Conservation (phyloP, 2,329 filamentous ascomycete genomes). For the Claviceps capensis region DNA sequence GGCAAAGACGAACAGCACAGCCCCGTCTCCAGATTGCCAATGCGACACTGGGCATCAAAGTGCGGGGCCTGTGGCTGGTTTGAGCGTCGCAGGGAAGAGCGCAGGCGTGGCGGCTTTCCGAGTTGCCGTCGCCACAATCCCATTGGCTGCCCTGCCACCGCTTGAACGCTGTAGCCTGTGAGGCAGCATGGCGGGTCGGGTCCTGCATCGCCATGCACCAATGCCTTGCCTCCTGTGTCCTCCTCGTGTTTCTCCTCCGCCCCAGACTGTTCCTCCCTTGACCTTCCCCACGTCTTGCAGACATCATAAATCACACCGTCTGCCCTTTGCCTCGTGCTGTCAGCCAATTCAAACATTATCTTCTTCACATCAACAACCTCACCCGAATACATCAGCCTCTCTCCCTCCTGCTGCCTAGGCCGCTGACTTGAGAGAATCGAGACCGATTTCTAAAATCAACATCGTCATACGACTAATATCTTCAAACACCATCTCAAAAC, state of each 20-base stretch:
- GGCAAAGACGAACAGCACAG: too few species aligned
- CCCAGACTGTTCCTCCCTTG: not conserved
- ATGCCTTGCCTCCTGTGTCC: not conserved
- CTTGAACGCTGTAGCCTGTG: too few species aligned
- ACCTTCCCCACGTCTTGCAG: not conserved
- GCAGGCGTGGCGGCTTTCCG: too few species aligned
- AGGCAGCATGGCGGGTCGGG: not conserved
- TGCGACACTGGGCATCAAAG: too few species aligned
- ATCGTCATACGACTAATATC: not conserved
- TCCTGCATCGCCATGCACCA: not conserved
- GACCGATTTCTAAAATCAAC: not conserved
- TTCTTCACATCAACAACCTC: not conserved
- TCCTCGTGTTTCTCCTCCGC: not conserved
- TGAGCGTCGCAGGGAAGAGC: too few species aligned
- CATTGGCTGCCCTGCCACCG: too few species aligned
- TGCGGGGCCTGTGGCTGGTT: too few species aligned
- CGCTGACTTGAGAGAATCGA: not conserved
- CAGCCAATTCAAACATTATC: not conserved
- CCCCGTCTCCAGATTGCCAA: too few species aligned
- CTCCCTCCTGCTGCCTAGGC: not conserved
- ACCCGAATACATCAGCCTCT: not conserved
- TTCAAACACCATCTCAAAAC: slow-evolving; percentile 3
- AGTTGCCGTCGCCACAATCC: too few species aligned
- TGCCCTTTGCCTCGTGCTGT: not conserved
- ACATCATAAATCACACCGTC: slow-evolving; percentile 1